Evolutionary conservation across 306 rosid genomes (phyloP).

Genomic region (Castanospermum australe): DNA sequence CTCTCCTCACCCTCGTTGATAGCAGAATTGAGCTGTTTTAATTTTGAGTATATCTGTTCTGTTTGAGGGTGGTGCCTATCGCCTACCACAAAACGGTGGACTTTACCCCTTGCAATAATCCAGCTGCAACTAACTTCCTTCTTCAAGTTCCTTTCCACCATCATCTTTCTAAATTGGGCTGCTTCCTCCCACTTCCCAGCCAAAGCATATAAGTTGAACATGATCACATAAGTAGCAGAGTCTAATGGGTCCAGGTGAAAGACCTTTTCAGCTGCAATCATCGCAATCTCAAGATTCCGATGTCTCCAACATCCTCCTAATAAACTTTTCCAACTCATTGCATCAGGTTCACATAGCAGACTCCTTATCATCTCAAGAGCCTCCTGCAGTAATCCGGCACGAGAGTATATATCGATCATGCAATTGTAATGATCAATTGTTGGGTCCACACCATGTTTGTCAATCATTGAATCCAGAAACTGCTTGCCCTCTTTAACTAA

Average conservation of each 20-base stretch:
- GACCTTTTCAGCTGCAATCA: constrained; percentile 49
- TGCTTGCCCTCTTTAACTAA: constrained; percentile 47
- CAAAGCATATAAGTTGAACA: constrained; percentile 55
- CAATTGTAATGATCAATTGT: constrained; percentile 59
- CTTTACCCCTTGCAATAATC: constrained; percentile 52
- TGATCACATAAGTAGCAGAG: constrained; percentile 50
- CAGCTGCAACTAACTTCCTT: constrained; percentile 60
- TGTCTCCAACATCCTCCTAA: constrained; percentile 68
- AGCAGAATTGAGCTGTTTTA: constrained; percentile 38
- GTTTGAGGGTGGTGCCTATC: constrained; percentile 64
- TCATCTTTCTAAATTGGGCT: constrained; percentile 46
- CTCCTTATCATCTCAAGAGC: constrained; percentile 49
- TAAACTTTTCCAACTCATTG: constrained; percentile 63
- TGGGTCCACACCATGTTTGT: constrained; percentile 40
- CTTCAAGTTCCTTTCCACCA: constrained; percentile 53
- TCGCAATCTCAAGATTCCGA: constrained; percentile 49
- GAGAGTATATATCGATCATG: constrained; percentile 60
- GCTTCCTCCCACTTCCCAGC: constrained; percentile 64
- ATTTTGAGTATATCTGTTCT: constrained; percentile 49
- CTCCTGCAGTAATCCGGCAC: constrained; percentile 52
- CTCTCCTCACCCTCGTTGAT: constrained; percentile 24
- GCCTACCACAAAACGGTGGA: constrained; percentile 54
- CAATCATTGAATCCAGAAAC: constrained; percentile 53
- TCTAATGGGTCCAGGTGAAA: constrained; percentile 47
- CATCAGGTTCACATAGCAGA: constrained; percentile 51